Evolutionary conservation across 1,284 basidiomycete genomes (phyloP).

Genomic region (Fereydounia khargensis): DNA sequence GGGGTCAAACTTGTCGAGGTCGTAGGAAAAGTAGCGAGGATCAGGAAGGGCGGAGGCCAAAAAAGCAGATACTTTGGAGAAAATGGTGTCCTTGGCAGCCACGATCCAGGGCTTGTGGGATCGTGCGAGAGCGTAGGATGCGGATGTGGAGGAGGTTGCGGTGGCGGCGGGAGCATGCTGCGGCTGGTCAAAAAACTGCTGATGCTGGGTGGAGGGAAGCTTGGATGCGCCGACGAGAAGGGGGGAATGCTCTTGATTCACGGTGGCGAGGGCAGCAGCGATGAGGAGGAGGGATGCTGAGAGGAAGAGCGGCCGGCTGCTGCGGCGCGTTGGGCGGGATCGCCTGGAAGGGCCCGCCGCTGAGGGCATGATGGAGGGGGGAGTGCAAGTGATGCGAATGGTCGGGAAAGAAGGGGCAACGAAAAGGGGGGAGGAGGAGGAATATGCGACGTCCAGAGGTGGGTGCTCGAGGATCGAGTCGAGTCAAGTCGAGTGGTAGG

Average conservation of each 20-base stretch:
- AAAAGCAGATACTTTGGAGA: slow-evolving; percentile 17
- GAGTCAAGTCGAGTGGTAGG: too few relatives aligned
- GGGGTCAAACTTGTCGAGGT: slow-evolving; percentile 20
- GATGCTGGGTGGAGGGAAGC: background rate
- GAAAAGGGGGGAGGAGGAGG: too few relatives aligned
- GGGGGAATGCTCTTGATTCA: background rate
- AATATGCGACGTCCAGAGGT: too few relatives aligned
- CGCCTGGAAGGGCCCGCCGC: too few relatives aligned
- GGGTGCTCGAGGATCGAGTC: too few relatives aligned
- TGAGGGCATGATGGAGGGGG: too few relatives aligned
- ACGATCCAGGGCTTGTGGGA: slow-evolving; percentile 18
- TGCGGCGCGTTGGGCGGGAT: too few relatives aligned
- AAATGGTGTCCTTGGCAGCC: slow-evolving; percentile 12
- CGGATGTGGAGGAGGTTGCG: background rate
- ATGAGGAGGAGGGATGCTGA: background rate
- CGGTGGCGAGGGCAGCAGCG: background rate
- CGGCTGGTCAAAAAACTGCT: too few relatives aligned
- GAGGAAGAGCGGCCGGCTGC: too few relatives aligned
- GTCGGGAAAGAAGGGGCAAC: too few relatives aligned
- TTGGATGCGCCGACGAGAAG: background rate
- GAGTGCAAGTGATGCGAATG: too few relatives aligned
- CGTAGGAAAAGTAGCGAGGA: slow-evolving; percentile 29
- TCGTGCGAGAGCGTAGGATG: background rate
- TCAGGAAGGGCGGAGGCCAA: slow-evolving; percentile 22
- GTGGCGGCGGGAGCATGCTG: background rate